These are phyloP conservation scores for Microstegium vimineum DNA, from an alignment of 176 grass and related monocot species.

Conservation along the genomic window DNA sequence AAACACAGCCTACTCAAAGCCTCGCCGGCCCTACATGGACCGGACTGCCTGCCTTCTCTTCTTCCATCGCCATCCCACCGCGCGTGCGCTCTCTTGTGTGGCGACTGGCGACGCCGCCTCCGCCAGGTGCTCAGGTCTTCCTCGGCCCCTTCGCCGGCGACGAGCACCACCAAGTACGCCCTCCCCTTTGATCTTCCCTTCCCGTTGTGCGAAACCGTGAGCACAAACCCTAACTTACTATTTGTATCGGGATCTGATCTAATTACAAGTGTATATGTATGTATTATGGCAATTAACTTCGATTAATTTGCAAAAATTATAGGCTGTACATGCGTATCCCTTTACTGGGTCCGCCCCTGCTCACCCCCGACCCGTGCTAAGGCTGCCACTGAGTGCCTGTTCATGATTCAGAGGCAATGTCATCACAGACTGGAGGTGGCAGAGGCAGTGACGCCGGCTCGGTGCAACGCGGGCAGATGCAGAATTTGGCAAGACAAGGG, in stretches of 20 bases:
- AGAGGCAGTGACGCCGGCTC: slow-evolving; percentile 8
- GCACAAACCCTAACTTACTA: not conserved
- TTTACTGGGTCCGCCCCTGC: not conserved
- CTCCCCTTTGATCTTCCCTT: too few species aligned
- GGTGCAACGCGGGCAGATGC: slow-evolving; percentile 19
- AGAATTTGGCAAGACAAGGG: slow-evolving; percentile 65
- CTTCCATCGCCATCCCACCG: too few species aligned
- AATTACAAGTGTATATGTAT: not conserved
- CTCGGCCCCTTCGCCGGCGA: not conserved
- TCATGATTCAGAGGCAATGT: slow-evolving; percentile 57
- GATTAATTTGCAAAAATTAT: not conserved
- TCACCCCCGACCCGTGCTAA: not conserved
- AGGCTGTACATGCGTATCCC: not conserved
- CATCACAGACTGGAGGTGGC: slow-evolving; percentile 44
- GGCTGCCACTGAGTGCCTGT: not conserved
- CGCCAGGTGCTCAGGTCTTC: not conserved
- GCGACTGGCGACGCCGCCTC: too few species aligned
- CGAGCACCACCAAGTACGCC: not conserved
- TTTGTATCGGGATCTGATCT: not conserved
- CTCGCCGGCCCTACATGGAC: too few species aligned
- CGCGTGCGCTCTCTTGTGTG: too few species aligned
- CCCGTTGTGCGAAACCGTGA: too few species aligned
- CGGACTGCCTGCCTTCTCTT: too few species aligned
- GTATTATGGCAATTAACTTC: not conserved
- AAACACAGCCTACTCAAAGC: too few species aligned